Percentiles rank a stretch among this genome's conserved stretches.
Conservation (phyloP, 768 basidiomycete genomes). For the Naganishia kalamii region DNA sequence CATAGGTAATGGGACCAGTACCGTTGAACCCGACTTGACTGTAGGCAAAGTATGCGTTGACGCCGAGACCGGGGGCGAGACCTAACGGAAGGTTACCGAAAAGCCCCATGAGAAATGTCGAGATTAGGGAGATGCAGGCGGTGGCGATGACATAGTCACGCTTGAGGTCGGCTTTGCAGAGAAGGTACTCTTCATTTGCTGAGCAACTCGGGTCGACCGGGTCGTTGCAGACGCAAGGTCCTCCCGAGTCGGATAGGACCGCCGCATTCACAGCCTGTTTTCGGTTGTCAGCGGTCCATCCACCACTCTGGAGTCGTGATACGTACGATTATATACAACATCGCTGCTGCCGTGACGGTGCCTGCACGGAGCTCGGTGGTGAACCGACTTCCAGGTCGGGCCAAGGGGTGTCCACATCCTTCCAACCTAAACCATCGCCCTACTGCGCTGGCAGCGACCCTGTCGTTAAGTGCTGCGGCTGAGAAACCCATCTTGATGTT, state of each 20-base stretch:
- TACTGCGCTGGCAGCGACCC: conserved; percentile 49
- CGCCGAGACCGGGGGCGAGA: conserved; percentile 75
- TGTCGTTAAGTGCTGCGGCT: conserved; percentile 24
- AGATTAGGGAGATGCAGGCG: conserved; percentile 66
- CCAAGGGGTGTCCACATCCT: conserved; percentile 61
- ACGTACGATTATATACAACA: conserved; percentile 67
- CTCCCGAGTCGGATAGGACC: conserved; percentile 69
- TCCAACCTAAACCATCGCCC: conserved; percentile 70
- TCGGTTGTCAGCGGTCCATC: conserved; percentile 2
- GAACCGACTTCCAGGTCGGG: conserved; percentile 62
- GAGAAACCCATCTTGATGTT: conserved; percentile 24
- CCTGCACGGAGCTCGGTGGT: conserved; percentile 43
- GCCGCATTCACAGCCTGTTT: conserved; percentile 66
- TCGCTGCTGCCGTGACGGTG: conserved; percentile 56
- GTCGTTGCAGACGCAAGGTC: conserved; percentile 64
- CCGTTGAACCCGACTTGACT: conserved; percentile 79
- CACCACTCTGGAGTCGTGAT: background rate
- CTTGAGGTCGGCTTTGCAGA: conserved; percentile 50
- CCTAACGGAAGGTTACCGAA: conserved; percentile 81
- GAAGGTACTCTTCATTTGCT: conserved; percentile 34
- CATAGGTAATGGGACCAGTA: conserved; percentile 61
- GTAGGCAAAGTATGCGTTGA: conserved; percentile 72
- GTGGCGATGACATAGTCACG: conserved; percentile 77
- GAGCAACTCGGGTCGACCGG: conserved; percentile 48
- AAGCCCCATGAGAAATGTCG: conserved; percentile 74